Evolutionary conservation across 1,284 basidiomycete genomes (phyloP).

Genomic region (Boletus semigastroideus): DNA sequence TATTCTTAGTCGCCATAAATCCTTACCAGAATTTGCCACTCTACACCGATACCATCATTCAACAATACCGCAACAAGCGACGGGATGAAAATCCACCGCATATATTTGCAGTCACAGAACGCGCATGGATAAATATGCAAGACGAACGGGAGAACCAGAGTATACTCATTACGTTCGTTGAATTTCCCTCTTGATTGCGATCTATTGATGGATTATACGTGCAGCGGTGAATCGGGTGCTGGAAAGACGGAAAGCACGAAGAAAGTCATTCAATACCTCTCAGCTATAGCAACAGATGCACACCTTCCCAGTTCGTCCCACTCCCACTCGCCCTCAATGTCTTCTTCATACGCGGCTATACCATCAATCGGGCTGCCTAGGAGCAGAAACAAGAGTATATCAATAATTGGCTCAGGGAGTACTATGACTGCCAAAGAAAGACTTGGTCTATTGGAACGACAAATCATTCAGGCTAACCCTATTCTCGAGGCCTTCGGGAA

Average conservation of each 20-base stretch:
- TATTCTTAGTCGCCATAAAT: conserved; percentile 98
- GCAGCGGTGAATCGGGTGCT: conserved; percentile 95
- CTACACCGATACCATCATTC: conserved; percentile 89
- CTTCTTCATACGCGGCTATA: conserved; percentile 48
- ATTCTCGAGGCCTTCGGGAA: conserved; percentile 99
- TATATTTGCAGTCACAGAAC: conserved; percentile 96
- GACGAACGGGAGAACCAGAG: conserved; percentile 97
- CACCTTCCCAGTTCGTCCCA: conserved; percentile 63
- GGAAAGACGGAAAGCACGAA: conserved; percentile 99
- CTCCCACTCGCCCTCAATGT: conserved; percentile 53
- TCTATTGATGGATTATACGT: conserved; percentile 1
- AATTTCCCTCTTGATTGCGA: neutral
- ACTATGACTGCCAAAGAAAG: conserved; percentile 60
- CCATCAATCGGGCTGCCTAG: conserved; percentile 60
- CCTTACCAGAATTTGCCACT: conserved; percentile 93
- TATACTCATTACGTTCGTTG: conserved; percentile 91
- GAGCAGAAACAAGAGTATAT: conserved; percentile 47
- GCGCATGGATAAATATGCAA: conserved; percentile 98
- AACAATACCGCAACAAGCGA: conserved; percentile 91
- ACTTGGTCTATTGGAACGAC: conserved; percentile 89
- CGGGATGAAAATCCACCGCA: conserved; percentile 97
- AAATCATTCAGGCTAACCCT: conserved; percentile 98
- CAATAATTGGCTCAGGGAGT: conserved; percentile 44
- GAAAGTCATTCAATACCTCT: conserved; percentile 99
- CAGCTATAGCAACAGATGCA: conserved; percentile 89